These are phyloP conservation scores for Aspergillus pseudoviridinutans DNA, from an alignment of 2,329 filamentous ascomycete genomes.

Conservation along the genomic window DNA sequence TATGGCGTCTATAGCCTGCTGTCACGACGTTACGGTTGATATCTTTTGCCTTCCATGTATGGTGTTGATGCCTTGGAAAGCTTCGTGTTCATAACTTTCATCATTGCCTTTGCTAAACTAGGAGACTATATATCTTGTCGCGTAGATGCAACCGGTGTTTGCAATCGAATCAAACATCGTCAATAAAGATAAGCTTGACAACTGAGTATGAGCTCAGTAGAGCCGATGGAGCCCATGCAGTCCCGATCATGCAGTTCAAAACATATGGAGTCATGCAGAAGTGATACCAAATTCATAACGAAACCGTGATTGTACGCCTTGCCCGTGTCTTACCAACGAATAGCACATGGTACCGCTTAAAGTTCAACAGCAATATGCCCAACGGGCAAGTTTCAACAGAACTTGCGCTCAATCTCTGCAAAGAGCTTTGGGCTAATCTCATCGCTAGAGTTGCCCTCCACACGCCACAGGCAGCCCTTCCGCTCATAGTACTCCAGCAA, in stretches of 20 bases:
- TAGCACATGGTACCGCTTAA: constrained; percentile 18
- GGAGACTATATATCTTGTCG: too few relatives aligned
- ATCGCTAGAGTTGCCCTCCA: constrained; percentile 84
- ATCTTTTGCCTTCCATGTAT: neutral
- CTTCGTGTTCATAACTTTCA: too few relatives aligned
- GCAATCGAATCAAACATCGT: neutral
- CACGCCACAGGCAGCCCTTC: constrained; percentile 79
- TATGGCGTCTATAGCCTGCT: neutral
- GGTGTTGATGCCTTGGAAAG: neutral
- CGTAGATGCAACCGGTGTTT: too few relatives aligned
- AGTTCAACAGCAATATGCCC: constrained; percentile 8
- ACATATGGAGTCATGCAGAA: neutral
- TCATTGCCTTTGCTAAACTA: too few relatives aligned
- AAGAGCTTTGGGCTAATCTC: constrained; percentile 93
- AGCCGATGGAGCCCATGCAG: neutral
- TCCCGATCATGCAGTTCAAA: neutral
- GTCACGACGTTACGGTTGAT: constrained; percentile 5
- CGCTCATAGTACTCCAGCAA: constrained; percentile 84
- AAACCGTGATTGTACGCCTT: neutral
- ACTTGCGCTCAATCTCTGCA: constrained; percentile 74
- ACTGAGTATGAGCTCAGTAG: neutral
- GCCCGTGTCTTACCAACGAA: neutral
- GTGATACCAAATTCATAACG: neutral
- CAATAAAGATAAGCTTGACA: too few relatives aligned
- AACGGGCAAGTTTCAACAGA: constrained; percentile 43